Evolutionary conservation across 164 flowering plant genomes (phyloP).

Genomic region (Vitis rupestris): DNA sequence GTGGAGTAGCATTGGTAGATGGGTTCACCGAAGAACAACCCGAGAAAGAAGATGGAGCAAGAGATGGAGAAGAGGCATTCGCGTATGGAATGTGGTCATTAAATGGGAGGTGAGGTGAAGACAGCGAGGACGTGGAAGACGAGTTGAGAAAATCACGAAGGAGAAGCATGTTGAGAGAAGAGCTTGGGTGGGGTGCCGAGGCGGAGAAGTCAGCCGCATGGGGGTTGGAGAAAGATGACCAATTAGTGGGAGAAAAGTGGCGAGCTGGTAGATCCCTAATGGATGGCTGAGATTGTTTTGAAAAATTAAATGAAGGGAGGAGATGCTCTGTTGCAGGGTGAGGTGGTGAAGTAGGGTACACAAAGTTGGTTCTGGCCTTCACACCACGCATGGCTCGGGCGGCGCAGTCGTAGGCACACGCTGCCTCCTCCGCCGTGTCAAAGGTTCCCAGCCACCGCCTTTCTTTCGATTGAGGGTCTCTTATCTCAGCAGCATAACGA

Average conservation of each 20-base stretch:
- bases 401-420: constrained; percentile 90
- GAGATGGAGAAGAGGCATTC: constrained; percentile 5
- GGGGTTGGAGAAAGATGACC: constrained; percentile 8
- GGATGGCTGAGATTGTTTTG: constrained; percentile 23
- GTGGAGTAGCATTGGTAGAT: neutral
- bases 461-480: constrained; percentile 87
- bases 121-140: constrained; percentile 11
- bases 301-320: constrained; percentile 17
- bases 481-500: constrained; percentile 87
- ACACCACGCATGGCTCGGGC: constrained; percentile 86
- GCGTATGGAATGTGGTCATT: constrained; percentile 6
- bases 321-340: neutral
- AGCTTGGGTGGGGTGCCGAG: constrained; percentile 11
- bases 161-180: constrained; percentile 34
- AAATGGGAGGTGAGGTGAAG: neutral
- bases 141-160: constrained; percentile 34
- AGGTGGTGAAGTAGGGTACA: constrained; percentile 41
- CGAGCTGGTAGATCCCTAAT: neutral
- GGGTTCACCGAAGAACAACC: neutral
- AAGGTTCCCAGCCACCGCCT: constrained; percentile 92
- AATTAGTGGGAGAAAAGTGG: constrained; percentile 9
- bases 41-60: constrained; percentile 1
- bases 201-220: constrained; percentile 5
- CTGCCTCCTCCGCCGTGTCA: constrained; percentile 96
- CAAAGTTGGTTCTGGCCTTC: constrained; percentile 83